Evolutionary conservation across 2,329 filamentous ascomycete genomes (phyloP).

Genomic region (Diaporthe ampelina): DNA sequence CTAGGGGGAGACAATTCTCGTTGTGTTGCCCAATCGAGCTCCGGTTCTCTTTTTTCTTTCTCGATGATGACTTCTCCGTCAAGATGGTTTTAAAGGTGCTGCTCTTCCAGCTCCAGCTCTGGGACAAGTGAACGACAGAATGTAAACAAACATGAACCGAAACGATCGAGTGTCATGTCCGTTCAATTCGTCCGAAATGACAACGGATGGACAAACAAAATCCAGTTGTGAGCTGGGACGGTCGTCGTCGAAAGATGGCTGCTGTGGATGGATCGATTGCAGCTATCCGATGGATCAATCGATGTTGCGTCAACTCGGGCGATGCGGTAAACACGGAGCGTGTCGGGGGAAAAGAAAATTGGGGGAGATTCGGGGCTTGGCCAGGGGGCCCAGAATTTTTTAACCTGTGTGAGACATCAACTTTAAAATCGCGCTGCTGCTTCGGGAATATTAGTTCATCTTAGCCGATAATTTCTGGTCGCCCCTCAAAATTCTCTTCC

Average conservation of each 20-base stretch:
- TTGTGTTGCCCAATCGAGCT: neutral
- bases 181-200: neutral
- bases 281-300: neutral
- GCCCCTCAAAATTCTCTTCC: slow-evolving; percentile 24
- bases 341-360: slow-evolving; percentile 18
- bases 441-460: slow-evolving; percentile 31
- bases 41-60: neutral
- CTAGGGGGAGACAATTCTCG: neutral
- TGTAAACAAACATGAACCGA: no score
- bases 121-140: neutral
- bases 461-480: slow-evolving; percentile 32
- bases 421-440: slow-evolving; percentile 34
- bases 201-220: neutral
- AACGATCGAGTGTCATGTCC: no score
- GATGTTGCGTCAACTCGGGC: neutral
- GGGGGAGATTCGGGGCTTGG: slow-evolving; percentile 21
- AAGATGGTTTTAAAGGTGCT: neutral
- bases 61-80: no score
- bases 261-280: neutral
- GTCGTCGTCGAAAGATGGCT: neutral
- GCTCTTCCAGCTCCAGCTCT: no score
- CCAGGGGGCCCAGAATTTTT: slow-evolving; percentile 25
- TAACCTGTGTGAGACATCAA: slow-evolving; percentile 29
- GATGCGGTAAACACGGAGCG: neutral
- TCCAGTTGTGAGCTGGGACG: neutral